These are phyloP conservation scores for Fusarium globosum DNA, from an alignment of 2,329 filamentous ascomycete genomes.

Conservation along the genomic window DNA sequence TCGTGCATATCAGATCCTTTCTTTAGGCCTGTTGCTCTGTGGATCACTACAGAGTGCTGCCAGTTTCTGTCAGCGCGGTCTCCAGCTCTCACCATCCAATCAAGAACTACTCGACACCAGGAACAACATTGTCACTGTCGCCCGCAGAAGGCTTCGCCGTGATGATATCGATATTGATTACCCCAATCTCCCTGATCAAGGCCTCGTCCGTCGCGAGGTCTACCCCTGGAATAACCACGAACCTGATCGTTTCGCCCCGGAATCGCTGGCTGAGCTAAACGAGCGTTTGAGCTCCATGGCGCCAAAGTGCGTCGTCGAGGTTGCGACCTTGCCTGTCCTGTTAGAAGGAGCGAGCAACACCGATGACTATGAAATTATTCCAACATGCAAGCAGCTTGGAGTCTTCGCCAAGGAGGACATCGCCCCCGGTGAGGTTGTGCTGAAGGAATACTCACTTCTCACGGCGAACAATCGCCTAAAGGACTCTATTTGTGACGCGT, in stretches of 20 bases:
- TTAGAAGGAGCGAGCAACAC: constrained; percentile 65
- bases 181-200: constrained; percentile 72
- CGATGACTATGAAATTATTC: constrained; percentile 61
- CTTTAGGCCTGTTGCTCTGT: constrained; percentile 69
- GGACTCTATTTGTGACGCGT: constrained; percentile 90
- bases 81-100: constrained; percentile 65
- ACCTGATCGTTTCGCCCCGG: constrained; percentile 75
- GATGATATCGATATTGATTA: constrained; percentile 58
- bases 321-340: constrained; percentile 80
- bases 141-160: constrained; percentile 59
- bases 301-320: constrained; percentile 83
- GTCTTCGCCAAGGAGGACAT: constrained; percentile 90
- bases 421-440: constrained; percentile 76
- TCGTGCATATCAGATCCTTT: constrained; percentile 68
- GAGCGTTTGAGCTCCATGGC: constrained; percentile 74
- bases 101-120: constrained; percentile 65
- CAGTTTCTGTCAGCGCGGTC: constrained; percentile 72
- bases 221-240: constrained; percentile 77
- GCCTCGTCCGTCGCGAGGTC: constrained; percentile 75
- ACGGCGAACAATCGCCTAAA: constrained; percentile 91
- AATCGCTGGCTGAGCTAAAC: constrained; percentile 79
- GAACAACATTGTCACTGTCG: constrained; percentile 65
- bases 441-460: constrained; percentile 85
- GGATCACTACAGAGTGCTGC: constrained; percentile 76
- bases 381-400: constrained; percentile 81